Evolutionary conservation across 768 basidiomycete genomes (phyloP).

Genomic region (Coprinopsis marcescibilis): DNA sequence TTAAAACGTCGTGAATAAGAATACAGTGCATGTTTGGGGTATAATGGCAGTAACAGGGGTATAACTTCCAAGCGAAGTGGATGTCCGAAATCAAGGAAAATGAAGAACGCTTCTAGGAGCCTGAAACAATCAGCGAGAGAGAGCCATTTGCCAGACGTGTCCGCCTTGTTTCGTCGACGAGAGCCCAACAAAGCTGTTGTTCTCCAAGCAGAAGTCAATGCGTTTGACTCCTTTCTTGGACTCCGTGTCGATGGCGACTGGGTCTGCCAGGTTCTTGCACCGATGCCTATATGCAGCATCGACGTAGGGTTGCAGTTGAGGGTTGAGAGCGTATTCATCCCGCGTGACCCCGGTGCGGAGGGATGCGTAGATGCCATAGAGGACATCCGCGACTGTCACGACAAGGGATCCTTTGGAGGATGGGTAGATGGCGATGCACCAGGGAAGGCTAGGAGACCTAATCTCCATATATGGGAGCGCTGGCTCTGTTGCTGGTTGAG

Average conservation of each 20-base stretch:
- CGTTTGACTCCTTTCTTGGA: slow-evolving; percentile 45
- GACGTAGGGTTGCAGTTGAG: slow-evolving; percentile 28
- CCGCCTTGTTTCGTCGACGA: slow-evolving; percentile 35
- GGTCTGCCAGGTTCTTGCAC: slow-evolving; percentile 28
- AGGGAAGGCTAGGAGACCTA: slow-evolving; percentile 24
- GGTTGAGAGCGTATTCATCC: slow-evolving; percentile 34
- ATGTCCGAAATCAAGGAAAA: no score
- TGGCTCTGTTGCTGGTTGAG: slow-evolving; percentile 37
- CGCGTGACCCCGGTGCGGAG: slow-evolving; percentile 41
- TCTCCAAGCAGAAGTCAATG: slow-evolving; percentile 48
- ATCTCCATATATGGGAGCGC: slow-evolving; percentile 30
- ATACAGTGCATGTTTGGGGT: no score
- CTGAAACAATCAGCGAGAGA: no score
- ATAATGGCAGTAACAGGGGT: no score
- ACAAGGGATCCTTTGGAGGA: slow-evolving; percentile 13
- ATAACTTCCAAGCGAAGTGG: no score
- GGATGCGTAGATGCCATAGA: slow-evolving; percentile 38
- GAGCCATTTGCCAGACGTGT: no score
- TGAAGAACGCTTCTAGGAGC: no score
- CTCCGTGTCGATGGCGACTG: slow-evolving; percentile 28
- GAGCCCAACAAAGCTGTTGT: slow-evolving; percentile 43
- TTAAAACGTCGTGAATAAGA: no score
- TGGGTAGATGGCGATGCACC: slow-evolving; percentile 27
- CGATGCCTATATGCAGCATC: slow-evolving; percentile 41
- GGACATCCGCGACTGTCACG: slow-evolving; percentile 45